phyloP scores from a whole-genome alignment of 257 asterid species.

The Lycium barbarum region DNA sequence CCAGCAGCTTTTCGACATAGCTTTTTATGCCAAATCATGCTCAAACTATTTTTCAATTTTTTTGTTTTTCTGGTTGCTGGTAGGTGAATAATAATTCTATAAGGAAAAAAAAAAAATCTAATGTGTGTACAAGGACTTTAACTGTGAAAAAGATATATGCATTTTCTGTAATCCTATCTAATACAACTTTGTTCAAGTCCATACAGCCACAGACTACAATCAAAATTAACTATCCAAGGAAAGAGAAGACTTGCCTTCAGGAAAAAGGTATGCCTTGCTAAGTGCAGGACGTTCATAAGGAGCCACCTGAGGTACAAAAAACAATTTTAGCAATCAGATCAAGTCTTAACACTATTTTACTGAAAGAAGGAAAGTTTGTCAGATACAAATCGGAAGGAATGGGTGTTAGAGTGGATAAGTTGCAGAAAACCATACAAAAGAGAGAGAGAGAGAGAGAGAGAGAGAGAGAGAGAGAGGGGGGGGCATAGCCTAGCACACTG shows the following conservation, averaged over 20 bases:
- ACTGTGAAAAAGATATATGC: background rate
- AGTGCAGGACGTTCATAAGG: constrained; percentile 99
- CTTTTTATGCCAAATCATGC: constrained; percentile 4
- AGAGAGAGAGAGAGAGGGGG: background rate
- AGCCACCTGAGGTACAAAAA: constrained; percentile 73
- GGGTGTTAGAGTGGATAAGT: background rate
- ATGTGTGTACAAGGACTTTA: background rate
- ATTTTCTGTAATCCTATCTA: background rate
- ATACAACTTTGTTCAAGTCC: constrained; percentile 8
- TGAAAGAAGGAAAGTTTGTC: constrained; percentile 1
- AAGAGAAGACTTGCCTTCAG: constrained; percentile 73
- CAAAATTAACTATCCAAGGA: background rate
- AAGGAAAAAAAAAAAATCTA: no score
- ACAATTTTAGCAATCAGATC: constrained; percentile 16
- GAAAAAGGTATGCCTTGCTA: constrained; percentile 92
- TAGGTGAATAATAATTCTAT: background rate
- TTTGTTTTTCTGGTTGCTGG: background rate
- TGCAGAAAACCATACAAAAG: background rate
- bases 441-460: background rate
- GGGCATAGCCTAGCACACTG: background rate
- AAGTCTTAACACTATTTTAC: background rate
- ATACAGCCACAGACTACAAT: background rate
- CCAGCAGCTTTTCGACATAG: background rate
- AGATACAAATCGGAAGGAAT: background rate
- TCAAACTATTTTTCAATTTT: background rate